Conservation (phyloP, 768 basidiomycete species). For the Russula emetica region DNA sequence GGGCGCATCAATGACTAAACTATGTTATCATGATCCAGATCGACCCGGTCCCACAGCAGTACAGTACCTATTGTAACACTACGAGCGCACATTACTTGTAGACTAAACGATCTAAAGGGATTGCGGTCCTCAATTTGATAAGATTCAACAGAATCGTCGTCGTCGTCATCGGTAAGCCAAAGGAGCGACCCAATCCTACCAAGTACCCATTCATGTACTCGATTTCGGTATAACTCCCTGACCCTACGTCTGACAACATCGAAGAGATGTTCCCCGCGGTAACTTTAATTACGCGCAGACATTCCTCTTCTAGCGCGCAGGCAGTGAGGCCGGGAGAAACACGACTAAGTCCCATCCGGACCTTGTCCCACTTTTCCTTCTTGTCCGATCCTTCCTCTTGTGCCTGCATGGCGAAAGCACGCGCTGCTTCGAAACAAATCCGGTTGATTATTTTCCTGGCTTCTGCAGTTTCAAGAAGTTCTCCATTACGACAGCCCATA, state of each 20-base stretch:
- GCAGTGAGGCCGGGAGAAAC: constrained; percentile 47
- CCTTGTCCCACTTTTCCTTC: constrained; percentile 27
- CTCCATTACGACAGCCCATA: constrained; percentile 75
- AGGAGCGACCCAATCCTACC: constrained; percentile 51
- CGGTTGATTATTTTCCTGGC: constrained; percentile 44
- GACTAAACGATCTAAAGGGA: constrained; percentile 50
- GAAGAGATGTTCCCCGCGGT: constrained; percentile 73
- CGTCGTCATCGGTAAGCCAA: constrained; percentile 55
- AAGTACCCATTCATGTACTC: constrained; percentile 83
- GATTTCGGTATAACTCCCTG: constrained; percentile 67
- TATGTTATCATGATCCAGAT: too few relatives aligned
- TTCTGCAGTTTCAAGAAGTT: constrained; percentile 47
- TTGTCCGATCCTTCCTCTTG: constrained; percentile 37
- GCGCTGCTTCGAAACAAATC: constrained; percentile 70
- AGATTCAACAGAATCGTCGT: constrained; percentile 54
- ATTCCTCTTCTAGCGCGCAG: constrained; percentile 50
- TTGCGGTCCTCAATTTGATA: constrained; percentile 51
- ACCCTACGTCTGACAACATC: constrained; percentile 69
- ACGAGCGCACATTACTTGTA: constrained; percentile 9
- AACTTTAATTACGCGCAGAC: constrained; percentile 49
- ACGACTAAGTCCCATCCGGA: constrained; percentile 34
- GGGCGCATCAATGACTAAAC: background rate
- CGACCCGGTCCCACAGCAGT: too few relatives aligned
- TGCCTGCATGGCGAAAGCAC: constrained; percentile 52
- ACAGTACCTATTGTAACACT: too few relatives aligned